Base-by-base conservation (phyloP, 2,329 filamentous ascomycete species). In the Colletotrichum phormii region DNA sequence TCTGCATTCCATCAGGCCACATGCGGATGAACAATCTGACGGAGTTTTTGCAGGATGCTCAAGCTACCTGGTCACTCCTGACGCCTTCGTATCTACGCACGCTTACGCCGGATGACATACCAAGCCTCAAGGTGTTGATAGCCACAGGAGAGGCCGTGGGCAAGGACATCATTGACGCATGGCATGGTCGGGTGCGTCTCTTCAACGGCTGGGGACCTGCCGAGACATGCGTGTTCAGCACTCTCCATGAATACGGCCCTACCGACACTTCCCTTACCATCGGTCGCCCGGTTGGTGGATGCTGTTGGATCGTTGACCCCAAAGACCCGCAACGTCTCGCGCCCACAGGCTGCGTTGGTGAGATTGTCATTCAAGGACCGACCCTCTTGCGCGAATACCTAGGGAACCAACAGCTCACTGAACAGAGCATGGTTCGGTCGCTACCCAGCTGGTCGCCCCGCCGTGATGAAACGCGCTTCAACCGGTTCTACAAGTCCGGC, bases 121-220 rank as follows among this genome's bases (percentile, higher is more conserved):
- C n/a, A n/a, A n/a, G n/a, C n/a, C n/a, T n/a, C n/a, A n/a, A n/a
- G n/a, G n/a, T n/a, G n/a, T n/a, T n/a, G n/a, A n/a, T n/a, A n/a
- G n/a, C n/a, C n/a, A n/a, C n/a, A n/a, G n/a, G n/a, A n/a, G n/a
- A n/a, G n/a, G n/a, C n/a, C n/a, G n/a, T 62, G 72, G 88, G 87
- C 0, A 80, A 85, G 0, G 83, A 84, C 26, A 86, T 88, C 53
- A 85, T 86, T 7, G 82, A 83, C 0, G 77, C 78, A 7, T 88
- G 87, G 87, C 83, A 85, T 31, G 77, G 81, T 4, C 24, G 29
- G 9, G 22, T 63, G 11, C 37, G 60, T 13, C 37, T 64, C 49
- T 51, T 53, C 42, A 64, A 29, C 61, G 61, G 37, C 35, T 63
- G 60, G 60, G 37, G 60, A 0, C 37, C 60, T n/a, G 60, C 60